Base-by-base conservation (phyloP, 306 rosid genomes). In the Delonix regia region DNA sequence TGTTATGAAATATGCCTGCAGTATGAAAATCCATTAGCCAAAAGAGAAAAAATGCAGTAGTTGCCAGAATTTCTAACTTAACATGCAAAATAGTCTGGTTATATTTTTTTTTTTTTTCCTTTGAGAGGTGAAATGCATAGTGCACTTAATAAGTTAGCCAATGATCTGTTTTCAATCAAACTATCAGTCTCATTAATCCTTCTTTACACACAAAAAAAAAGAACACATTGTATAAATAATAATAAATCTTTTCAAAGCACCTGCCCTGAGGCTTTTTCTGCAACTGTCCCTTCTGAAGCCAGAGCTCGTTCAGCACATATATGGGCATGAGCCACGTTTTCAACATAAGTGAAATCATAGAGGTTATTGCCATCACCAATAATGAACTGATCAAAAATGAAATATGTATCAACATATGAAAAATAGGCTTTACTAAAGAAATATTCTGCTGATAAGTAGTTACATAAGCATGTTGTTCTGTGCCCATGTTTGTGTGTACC, bases 1-100 rank as follows among this genome's bases (percentile, higher is more conserved):
- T 38, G 99, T 93, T 57, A 95, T 88, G 89, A 95, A 95, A 87
- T 93, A 95, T 52, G 97, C 99, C 99, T 95, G 87, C 88, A 86
- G 76, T 79, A 44, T n/a, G 82, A 77, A 22, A 52, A 56, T 34
- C 47, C 55, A 27, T 83, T 56, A 84, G 85, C 59, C 27, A 16
- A 5, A 59, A 22, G 52, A 52, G 80, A 68, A 22, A 28, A 36
- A 3, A 36, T 36, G 65, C 44, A 68, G 56, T 21, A 18, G 69
- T 52, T 60, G 39, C 71, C 42, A 28, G 9, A 60, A 57, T 62
- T 84, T 55, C 69, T 55, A 51, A 73, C 44, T 55, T 60, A 74
- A 48, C 42, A 61, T 27, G 72, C 44, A 41, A 71, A 76, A 53
- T 25, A 72, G n/a, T n/a, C 48, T 42, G 11, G n/a, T 49, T 67